Evolutionary conservation across 352 stramenopile species (phyloP), one percentile per base, ranked within the genome.

Genomic region (Phytophthora aleatoria): DNA sequence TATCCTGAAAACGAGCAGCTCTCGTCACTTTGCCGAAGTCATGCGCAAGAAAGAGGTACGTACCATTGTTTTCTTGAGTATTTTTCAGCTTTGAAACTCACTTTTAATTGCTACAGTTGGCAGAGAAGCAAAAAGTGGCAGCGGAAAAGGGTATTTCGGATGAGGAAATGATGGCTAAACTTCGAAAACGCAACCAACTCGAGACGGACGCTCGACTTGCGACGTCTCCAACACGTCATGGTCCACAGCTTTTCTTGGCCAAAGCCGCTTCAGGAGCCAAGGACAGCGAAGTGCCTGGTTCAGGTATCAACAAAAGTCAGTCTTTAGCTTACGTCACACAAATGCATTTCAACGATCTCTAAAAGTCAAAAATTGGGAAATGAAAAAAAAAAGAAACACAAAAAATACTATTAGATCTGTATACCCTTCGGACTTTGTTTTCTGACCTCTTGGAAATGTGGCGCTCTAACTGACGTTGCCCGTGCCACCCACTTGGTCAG

Each of bases 1-100:
- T 51, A 92, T 95, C 51, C 81, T 95, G 50, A 95, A 95, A 76
- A 91, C 92, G 79, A 93, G 83, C 70, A 95, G 86, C 70, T 90
- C 81, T 11, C 77, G 86, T 10, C 85, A 92, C 47, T 93, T 86
- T 42, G 78, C 86, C 16, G 85, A 95, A 54, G 77, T 93, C 31
- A 85, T 90, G 27, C 85, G 86, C 24, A 95, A 90, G 67, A 85
- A 89, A 76, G 86, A 94, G 83, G 85, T 93, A 60, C 27, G 61
- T 16, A 7, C 0, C 33, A 48, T 41, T 8, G 13, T 13, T 43
- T 43, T 49, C n/a, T 30, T 24, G 10, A 35, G 7, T 11, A 39
- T 57, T 30, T 33, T 41, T 38, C 12, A 10, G 2, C 5, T 28
- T 24, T 28, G 41, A 48, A 6, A 24, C 16, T 45, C 16, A 45